phyloP scores from a whole-genome alignment of 805 yeast genomes.

The Metschnikowia baotianmanensis region DNA sequence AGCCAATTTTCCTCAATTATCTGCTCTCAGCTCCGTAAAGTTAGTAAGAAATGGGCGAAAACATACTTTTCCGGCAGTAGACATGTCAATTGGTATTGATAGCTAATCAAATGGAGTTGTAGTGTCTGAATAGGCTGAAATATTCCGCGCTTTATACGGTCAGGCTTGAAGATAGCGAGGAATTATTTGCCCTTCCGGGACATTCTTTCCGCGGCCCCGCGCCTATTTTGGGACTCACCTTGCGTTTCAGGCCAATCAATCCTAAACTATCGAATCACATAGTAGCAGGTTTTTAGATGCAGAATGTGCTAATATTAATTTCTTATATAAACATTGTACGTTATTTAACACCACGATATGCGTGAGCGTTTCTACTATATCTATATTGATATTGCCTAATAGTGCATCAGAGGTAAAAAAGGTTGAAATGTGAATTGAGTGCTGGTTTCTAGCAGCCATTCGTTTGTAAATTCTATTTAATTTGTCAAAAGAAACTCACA shows the following conservation, averaged over 20 bases:
- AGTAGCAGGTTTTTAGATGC: no score
- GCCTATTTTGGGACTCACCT: background rate
- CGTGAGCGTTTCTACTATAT: no score
- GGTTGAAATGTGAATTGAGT: no score
- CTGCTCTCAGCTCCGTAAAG: no score
- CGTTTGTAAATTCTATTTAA: background rate
- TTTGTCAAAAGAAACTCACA: conserved; percentile 36
- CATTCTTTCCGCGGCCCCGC: conserved; percentile 4
- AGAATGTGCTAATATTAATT: no score
- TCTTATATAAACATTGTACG: no score
- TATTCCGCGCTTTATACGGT: conserved; percentile 7
- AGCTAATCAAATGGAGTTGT: background rate
- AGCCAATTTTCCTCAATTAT: no score
- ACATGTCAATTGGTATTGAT: conserved; percentile 5
- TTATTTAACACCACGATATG: no score
- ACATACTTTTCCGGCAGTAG: conserved; percentile 30
- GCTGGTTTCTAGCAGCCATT: no score
- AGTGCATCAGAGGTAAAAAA: no score
- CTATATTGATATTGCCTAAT: no score
- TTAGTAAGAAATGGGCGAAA: background rate
- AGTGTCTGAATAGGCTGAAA: background rate
- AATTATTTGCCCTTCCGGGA: conserved; percentile 7
- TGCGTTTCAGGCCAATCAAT: conserved; percentile 1
- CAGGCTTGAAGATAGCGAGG: conserved; percentile 8
- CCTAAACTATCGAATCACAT: background rate